Percentiles rank a stretch among this genome's conserved stretches.
phyloP scores from a whole-genome alignment of 148 eudicot species.

The Silene uniflora region DNA sequence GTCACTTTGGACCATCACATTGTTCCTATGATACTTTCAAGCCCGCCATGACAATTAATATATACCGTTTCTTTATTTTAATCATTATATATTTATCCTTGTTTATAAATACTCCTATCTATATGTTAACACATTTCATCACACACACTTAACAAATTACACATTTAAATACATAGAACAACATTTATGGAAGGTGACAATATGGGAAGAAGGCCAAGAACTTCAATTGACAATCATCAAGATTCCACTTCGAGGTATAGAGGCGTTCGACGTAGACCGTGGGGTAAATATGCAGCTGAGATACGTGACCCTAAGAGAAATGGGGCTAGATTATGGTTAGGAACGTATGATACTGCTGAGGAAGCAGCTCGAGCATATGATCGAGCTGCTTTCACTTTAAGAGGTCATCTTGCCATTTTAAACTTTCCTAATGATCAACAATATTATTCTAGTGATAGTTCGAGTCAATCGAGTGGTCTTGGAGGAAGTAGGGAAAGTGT shows the following conservation, averaged over 20 bases:
- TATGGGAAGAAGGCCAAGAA: conserved; percentile 7
- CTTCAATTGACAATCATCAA: neutral
- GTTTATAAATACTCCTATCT: neutral
- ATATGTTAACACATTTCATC: neutral
- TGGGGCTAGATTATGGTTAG: conserved; percentile 40
- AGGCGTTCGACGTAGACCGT: conserved; percentile 40
- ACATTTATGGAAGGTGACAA: conserved; percentile 20
- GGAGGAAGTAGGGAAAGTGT: neutral
- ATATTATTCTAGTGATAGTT: conserved; percentile 22
- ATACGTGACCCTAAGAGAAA: conserved; percentile 38
- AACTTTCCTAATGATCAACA: conserved; percentile 43
- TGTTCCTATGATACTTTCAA: conserved; percentile 17
- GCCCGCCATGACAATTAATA: conserved; percentile 22
- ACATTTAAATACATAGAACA: neutral
- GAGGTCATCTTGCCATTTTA: conserved; percentile 43
- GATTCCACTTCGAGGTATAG: conserved; percentile 21
- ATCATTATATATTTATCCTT: neutral
- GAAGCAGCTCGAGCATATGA: conserved; percentile 45
- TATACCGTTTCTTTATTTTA: neutral
- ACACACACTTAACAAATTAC: neutral
- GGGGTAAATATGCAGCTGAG: conserved; percentile 47
- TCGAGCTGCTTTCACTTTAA: conserved; percentile 31
- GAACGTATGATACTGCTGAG: conserved; percentile 38
- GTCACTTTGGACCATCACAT: conserved; percentile 35
- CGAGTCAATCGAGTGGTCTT: neutral